Evolutionary conservation across 129 eudicot genomes (phyloP).

Genomic region (Chrysanthemum seticuspe): DNA sequence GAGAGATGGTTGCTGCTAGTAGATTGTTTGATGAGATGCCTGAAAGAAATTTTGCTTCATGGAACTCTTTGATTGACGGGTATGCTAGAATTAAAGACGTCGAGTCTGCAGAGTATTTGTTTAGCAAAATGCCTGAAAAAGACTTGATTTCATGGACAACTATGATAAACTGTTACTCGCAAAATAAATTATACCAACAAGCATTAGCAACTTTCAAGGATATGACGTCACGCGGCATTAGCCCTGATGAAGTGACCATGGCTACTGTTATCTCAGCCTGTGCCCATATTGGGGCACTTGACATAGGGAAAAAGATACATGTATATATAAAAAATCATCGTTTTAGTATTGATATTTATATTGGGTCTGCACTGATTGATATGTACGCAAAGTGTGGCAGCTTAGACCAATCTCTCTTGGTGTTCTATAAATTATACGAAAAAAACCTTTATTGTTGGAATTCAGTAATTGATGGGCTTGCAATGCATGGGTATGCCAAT

Average conservation of each 20-base stretch:
- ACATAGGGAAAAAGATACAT: constrained; percentile 58
- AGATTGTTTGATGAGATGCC: constrained; percentile 66
- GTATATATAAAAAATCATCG: constrained; percentile 27
- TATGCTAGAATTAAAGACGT: constrained; percentile 52
- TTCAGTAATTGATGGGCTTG: constrained; percentile 68
- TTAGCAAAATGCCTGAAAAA: constrained; percentile 39
- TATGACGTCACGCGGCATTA: constrained; percentile 42
- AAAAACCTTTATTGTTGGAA: constrained; percentile 73
- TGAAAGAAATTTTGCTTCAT: constrained; percentile 48
- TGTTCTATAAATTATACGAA: constrained; percentile 55
- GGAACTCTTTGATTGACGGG: constrained; percentile 65
- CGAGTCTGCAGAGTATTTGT: constrained; percentile 48
- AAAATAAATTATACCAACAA: constrained; percentile 38
- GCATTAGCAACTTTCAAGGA: constrained; percentile 47
- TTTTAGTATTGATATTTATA: constrained; percentile 50
- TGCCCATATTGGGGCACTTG: constrained; percentile 68
- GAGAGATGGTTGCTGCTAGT: constrained; percentile 54
- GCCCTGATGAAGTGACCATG: constrained; percentile 65
- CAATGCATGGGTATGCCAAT: constrained; percentile 54
- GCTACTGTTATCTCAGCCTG: constrained; percentile 61
- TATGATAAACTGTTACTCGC: constrained; percentile 59
- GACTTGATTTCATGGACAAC: constrained; percentile 76
- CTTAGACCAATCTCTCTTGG: constrained; percentile 51
- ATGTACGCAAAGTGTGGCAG: constrained; percentile 75
- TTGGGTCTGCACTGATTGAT: constrained; percentile 69